Evolutionary conservation across 139 green algal species (phyloP).

Genomic region (Chlorella ohadii): DNA sequence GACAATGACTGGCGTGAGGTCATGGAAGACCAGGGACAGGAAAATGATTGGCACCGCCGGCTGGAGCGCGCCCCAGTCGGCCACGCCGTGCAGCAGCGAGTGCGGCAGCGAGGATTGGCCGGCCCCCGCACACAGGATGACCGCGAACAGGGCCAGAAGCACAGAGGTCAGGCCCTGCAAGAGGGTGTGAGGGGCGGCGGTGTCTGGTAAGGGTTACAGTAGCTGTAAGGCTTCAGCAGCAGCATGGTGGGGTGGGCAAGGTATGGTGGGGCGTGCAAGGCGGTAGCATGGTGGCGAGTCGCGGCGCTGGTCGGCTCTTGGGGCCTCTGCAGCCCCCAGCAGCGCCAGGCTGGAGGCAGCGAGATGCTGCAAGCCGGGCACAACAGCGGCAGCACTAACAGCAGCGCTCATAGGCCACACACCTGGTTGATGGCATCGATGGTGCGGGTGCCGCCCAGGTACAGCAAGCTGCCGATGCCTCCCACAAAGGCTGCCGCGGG

Average conservation of each 20-base stretch:
- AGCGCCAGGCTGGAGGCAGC: too few species aligned
- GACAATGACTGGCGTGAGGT: conserved; percentile 80
- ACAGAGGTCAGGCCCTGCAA: conserved; percentile 46
- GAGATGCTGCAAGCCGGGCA: too few species aligned
- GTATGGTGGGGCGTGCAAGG: too few species aligned
- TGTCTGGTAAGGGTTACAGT: too few species aligned
- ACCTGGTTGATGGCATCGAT: conserved; percentile 46
- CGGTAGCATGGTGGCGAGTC: too few species aligned
- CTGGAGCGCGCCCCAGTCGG: conserved; percentile 48
- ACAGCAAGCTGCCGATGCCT: conserved; percentile 44
- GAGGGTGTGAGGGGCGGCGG: background rate
- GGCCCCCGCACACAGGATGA: conserved; percentile 48
- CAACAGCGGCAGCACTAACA: background rate
- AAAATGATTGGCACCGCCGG: conserved; percentile 72
- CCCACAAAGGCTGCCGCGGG: conserved; percentile 18
- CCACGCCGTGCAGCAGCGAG: conserved; percentile 25
- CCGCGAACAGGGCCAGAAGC: conserved; percentile 52
- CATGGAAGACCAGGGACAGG: conserved; percentile 80
- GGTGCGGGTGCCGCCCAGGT: conserved; percentile 31
- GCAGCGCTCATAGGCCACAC: background rate
- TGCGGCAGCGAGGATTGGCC: conserved; percentile 20
- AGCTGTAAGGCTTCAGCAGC: background rate
- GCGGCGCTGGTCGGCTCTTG: too few species aligned
- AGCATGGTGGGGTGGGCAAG: too few species aligned
- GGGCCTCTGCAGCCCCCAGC: too few species aligned